phyloP scores from a whole-genome alignment of 2,329 filamentous ascomycete species.

The Paraphaeosphaeria minitans region DNA sequence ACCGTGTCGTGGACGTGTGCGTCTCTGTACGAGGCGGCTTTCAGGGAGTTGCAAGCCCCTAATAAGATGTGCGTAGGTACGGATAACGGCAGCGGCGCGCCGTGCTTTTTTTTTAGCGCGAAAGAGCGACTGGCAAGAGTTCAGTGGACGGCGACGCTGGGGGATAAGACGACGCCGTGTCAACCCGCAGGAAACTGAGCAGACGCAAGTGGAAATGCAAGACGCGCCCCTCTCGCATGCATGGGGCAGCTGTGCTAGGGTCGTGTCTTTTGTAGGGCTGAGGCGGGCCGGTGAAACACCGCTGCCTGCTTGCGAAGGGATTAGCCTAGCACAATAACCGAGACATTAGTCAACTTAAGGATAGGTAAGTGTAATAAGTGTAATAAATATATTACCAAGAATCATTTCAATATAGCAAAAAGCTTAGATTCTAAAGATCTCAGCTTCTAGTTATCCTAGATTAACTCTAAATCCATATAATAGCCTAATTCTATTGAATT shows the following conservation, averaged over 20 bases:
- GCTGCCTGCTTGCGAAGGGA: too few species aligned
- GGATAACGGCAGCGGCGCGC: neutral
- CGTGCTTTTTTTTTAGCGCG: constrained; percentile 7
- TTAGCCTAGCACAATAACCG: too few species aligned
- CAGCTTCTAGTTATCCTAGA: too few species aligned
- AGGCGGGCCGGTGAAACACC: constrained; percentile 5
- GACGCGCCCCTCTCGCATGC: neutral
- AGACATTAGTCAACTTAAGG: too few species aligned
- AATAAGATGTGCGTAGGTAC: neutral
- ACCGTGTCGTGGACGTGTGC: neutral
- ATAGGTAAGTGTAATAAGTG: too few species aligned
- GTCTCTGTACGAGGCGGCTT: neutral
- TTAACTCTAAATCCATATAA: too few species aligned
- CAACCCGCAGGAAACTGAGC: neutral
- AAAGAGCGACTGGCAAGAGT: neutral
- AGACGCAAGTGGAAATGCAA: neutral
- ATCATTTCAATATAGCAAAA: too few species aligned
- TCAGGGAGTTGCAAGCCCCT: neutral
- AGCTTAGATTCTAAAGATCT: too few species aligned
- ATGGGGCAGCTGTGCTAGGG: neutral
- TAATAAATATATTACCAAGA: too few species aligned
- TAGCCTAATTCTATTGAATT: too few species aligned
- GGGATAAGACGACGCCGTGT: neutral
- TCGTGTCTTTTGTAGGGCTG: constrained; percentile 26
- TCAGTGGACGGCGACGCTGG: neutral